These are phyloP conservation scores for Pleoardoris graminearum DNA, from an alignment of 2,329 filamentous ascomycete species.

Conservation along the genomic window DNA sequence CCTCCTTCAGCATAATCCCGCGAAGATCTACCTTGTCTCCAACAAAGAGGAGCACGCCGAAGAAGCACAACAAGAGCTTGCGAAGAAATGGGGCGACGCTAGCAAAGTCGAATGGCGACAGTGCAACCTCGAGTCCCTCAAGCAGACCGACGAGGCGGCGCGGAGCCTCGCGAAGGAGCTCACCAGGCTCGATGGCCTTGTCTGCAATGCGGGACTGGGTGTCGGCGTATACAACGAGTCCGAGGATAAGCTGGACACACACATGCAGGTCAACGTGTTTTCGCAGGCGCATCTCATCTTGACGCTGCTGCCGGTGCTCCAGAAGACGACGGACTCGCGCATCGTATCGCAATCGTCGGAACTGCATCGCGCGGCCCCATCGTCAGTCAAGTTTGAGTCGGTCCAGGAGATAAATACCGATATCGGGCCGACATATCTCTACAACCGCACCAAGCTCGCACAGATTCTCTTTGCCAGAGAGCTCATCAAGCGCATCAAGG, in stretches of 20 bases:
- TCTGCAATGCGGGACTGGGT: constrained; percentile 56
- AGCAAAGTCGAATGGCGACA: constrained; percentile 51
- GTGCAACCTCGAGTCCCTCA: constrained; percentile 53
- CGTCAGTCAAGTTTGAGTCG: constrained; percentile 47
- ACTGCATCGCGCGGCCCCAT: constrained; percentile 49
- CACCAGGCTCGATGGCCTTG: constrained; percentile 51
- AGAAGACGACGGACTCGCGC: constrained; percentile 51
- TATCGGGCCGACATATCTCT: constrained; percentile 54
- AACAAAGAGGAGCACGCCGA: constrained; percentile 55
- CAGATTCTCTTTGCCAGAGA: constrained; percentile 53
- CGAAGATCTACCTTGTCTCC: constrained; percentile 54
- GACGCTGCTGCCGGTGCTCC: constrained; percentile 51
- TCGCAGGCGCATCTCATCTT: constrained; percentile 56
- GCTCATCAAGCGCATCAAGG: constrained; percentile 45
- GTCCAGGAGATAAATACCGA: constrained; percentile 55
- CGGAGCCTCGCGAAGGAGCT: constrained; percentile 49
- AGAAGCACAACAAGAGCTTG: constrained; percentile 49
- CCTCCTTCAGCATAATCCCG: constrained; percentile 55
- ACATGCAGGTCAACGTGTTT: constrained; percentile 58
- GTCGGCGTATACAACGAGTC: constrained; percentile 55
- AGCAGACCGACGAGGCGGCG: constrained; percentile 52
- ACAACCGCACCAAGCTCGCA: constrained; percentile 56
- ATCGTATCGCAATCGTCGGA: constrained; percentile 57
- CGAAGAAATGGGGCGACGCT: constrained; percentile 48
- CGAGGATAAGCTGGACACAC: constrained; percentile 55